phyloP scores from a whole-genome alignment of 2,329 filamentous ascomycete genomes.

The Paecilomyces dactylethromorphus region DNA sequence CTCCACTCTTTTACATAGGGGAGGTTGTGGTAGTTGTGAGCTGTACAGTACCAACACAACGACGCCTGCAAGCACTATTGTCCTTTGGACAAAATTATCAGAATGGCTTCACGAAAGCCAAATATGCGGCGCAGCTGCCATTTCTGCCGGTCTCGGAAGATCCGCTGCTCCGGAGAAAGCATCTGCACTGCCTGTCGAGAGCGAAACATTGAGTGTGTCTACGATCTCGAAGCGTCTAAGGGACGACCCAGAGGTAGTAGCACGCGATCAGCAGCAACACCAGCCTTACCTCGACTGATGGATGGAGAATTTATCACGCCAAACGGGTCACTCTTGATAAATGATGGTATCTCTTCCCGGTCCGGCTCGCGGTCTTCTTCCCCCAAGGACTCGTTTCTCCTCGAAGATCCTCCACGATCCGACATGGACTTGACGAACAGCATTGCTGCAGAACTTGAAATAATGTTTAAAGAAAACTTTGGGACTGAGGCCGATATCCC shows the following conservation, averaged over 20 bases:
- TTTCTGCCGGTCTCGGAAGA: conserved; percentile 13
- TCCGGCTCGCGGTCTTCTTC: not conserved
- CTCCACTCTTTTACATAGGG: not conserved
- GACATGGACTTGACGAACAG: conserved; percentile 1
- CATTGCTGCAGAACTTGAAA: conserved; percentile 4
- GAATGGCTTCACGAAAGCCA: conserved; percentile 1
- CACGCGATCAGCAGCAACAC: not conserved
- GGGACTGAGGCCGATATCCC: not conserved
- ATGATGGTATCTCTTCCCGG: not conserved
- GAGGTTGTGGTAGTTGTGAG: not conserved
- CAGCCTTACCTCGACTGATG: not conserved
- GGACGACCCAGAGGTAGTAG: conserved; percentile 7
- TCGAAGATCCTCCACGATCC: conserved; percentile 1
- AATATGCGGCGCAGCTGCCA: conserved; percentile 11
- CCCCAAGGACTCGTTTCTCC: not conserved
- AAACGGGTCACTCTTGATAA: not conserved
- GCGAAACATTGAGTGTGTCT: conserved; percentile 13
- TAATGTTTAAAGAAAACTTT: conserved; percentile 4
- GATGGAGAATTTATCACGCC: not conserved
- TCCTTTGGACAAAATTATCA: not conserved
- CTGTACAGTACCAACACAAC: not conserved
- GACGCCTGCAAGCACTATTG: not conserved
- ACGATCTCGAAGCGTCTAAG: conserved; percentile 11
- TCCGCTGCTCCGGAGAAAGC: conserved; percentile 12
- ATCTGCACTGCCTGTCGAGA: conserved; percentile 12